Conservation (phyloP, 2,329 filamentous ascomycete species). For the Hysterium pulicare region DNA sequence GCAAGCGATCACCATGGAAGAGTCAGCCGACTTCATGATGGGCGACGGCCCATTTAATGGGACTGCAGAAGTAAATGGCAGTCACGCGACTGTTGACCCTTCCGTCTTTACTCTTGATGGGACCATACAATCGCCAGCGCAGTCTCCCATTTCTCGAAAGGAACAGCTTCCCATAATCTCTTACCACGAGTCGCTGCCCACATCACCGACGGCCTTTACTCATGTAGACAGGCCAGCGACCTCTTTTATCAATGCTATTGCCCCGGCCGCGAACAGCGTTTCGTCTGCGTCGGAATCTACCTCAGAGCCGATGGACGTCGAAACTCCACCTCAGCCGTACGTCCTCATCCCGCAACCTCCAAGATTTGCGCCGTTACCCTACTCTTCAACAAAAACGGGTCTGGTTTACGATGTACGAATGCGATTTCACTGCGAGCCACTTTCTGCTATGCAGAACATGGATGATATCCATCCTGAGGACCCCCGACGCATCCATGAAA, state of each 20-base stretch:
- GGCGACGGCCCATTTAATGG: slow-evolving; percentile 25
- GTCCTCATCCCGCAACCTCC: slow-evolving; percentile 18
- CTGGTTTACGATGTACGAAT: slow-evolving; percentile 83
- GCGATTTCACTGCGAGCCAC: slow-evolving; percentile 84
- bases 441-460: slow-evolving; percentile 40
- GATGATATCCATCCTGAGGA: slow-evolving; percentile 90
- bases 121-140: slow-evolving; percentile 11
- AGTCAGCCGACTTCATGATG: slow-evolving; percentile 29
- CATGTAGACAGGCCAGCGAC: slow-evolving; percentile 3
- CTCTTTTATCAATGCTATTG: neutral
- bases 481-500: slow-evolving; percentile 84
- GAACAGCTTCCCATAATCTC: slow-evolving; percentile 27
- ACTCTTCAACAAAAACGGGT: slow-evolving; percentile 39
- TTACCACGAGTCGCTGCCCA: slow-evolving; percentile 11
- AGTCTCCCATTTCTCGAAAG: no score
- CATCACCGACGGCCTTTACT: slow-evolving; percentile 2
- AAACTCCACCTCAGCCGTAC: no score
- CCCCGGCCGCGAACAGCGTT: slow-evolving; percentile 4
- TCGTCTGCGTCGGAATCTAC: slow-evolving; percentile 13
- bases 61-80: slow-evolving; percentile 33
- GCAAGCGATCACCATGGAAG: slow-evolving; percentile 26
- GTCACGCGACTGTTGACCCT: slow-evolving; percentile 26
- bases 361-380: slow-evolving; percentile 32
- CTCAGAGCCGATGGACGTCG: slow-evolving; percentile 13
- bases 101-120: slow-evolving; percentile 21